phyloP scores from a whole-genome alignment of 306 rosid species.

The Dryas drummondii region DNA sequence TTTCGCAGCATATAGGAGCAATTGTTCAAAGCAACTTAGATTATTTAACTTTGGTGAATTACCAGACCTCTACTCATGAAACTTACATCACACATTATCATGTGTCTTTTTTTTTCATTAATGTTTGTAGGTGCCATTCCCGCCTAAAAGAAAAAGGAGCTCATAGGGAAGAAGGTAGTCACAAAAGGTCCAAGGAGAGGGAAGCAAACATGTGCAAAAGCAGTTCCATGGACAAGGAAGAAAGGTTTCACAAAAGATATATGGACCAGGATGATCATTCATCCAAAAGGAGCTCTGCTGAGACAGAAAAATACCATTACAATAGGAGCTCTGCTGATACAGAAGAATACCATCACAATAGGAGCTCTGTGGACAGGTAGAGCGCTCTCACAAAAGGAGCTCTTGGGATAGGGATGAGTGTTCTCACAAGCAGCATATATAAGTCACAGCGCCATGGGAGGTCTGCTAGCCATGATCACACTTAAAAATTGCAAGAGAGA shows the following conservation, averaged over 20 bases:
- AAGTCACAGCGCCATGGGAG: conserved; percentile 45
- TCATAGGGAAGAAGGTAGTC: conserved; percentile 40
- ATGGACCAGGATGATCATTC: conserved; percentile 34
- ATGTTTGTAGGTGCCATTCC: conserved; percentile 65
- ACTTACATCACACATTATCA: not conserved
- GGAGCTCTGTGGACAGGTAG: conserved; percentile 36
- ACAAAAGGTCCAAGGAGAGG: conserved; percentile 34
- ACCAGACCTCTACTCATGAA: conserved; percentile 2
- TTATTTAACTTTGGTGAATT: not conserved
- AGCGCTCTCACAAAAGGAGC: conserved; percentile 18
- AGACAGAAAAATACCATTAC: conserved; percentile 25
- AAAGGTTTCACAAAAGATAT: conserved; percentile 27
- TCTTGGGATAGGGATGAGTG: conserved; percentile 40
- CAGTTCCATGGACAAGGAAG: conserved; percentile 32
- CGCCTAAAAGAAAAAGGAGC: conserved; percentile 70
- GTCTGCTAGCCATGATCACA: not conserved
- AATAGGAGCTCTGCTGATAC: conserved; percentile 41
- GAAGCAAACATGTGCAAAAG: conserved; percentile 18
- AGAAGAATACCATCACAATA: conserved; percentile 32
- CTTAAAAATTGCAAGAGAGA: not conserved
- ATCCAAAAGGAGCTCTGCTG: conserved; percentile 20
- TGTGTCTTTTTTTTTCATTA: not conserved
- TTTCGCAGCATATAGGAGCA: not conserved
- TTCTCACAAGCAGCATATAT: conserved; percentile 29
- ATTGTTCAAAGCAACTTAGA: not conserved